Base-by-base conservation (phyloP, 768 basidiomycete species). In the Amanita rubescens region DNA sequence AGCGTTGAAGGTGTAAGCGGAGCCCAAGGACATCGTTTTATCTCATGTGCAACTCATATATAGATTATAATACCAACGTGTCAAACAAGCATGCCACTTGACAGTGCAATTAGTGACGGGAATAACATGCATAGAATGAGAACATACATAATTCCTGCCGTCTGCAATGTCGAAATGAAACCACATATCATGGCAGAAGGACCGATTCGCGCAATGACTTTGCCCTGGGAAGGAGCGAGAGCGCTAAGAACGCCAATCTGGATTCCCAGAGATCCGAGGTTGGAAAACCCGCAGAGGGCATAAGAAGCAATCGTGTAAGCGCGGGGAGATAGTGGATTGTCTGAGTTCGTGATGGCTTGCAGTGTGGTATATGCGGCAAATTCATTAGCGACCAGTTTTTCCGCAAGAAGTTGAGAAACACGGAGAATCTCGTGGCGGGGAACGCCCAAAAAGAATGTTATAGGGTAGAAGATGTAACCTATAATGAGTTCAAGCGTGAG, bases 281-380 rank as follows among this genome's bases (percentile, higher is more conserved):
- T 94, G 55, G 90, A 90, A 63, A 95, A 95, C 9, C 94, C 94
- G 67, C 91, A 94, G 14, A 94, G 82, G 14, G 87, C 85, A 65
- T 94, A 95, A 32, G 86, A 83, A 12, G 87, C 82, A 59, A 94
- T 93, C 49, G 85, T 87, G 69, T 75, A 92, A 19, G 83, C 88
- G 53, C 87, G 89, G 27, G 69, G 74, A 19, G 83, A 82, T 48
- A 93, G 77, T 3, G 87, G 79, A 47, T 75, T 68, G 8, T 57
- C 56, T n/a, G 66, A 63, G 10, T 58, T 51, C 71, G 72, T 73
- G 39, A 83, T 70, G 1, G 69, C 68, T 56, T 82, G 74, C 49
- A 90, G 74, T 30, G 75, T 75, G 49, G 68, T 62, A 69, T 93
- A 93, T 3, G 87, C 90, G 38, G 83, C 82, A 60, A 92, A 92